Evolutionary conservation across 148 eudicot species (phyloP), one percentile per base, ranked within the genome.

Genomic region (Tetragonia tetragonoides): DNA sequence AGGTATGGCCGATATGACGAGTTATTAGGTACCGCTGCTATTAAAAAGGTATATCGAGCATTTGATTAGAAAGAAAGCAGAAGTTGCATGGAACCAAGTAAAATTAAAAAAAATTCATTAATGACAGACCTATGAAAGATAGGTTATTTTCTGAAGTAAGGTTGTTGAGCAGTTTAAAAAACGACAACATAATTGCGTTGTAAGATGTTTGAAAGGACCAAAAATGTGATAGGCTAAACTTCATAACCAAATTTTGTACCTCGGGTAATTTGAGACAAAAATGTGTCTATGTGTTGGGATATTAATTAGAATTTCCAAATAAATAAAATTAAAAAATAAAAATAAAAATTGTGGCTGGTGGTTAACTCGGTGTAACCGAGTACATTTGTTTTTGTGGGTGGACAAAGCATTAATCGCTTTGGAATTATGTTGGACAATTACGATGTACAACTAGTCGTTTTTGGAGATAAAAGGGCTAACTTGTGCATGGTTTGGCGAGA

Each of bases 81-180:
- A 93, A 77, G 89, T 93, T 28, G 97, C 97, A 6, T 93, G 97
- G 95, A 93, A 93, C 78, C 93, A 91, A 78, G 97, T 89, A 9
- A 93, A 90, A 65, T 79, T 90, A 38, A 76, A 28, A 86, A 15
- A 77, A 87, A 54, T 89, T 90, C 40, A 23, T 49, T 2, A 85
- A 86, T 4, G 88, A 91, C 57, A 63, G 81, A 9, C 54, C 77
- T 1, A 87, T 88, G 88, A 83, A 90, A 16, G 86, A 93, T 7
- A 82, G 91, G 75, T 79, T 93, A 14, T 83, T 73, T 72, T 87
- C 93, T 0, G 97, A 93, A 79, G 93, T 91, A 38, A 80, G 87
- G 61, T 68, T 93, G 63, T 69, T 93, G 24, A 79, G 87, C 78
- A 81, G 84, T 4, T 68, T 93, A 80, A 87, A 88, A 77, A 77